Percentiles rank a stretch among this genome's conserved stretches.
phyloP scores from a whole-genome alignment of 352 stramenopile genomes.

The Phytophthora niederhauseri region DNA sequence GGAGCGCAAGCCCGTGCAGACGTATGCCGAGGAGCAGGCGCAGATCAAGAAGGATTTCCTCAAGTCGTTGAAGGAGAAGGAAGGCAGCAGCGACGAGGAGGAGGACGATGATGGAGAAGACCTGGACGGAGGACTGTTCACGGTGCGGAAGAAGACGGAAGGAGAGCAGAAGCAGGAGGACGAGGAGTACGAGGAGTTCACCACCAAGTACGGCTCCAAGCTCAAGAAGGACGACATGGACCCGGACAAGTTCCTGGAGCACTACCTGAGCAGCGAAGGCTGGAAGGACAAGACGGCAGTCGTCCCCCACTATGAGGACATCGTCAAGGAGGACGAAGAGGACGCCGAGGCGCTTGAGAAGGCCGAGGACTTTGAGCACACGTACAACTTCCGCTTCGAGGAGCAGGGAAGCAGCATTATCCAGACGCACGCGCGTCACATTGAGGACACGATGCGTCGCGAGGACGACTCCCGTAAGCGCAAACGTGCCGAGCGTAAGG shows the following conservation, averaged over 20 bases:
- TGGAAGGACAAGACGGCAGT: constrained; percentile 83
- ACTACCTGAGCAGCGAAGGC: constrained; percentile 79
- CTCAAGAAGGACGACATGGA: constrained; percentile 68
- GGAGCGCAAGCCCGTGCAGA: constrained; percentile 39
- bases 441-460: constrained; percentile 93
- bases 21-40: constrained; percentile 74
- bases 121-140: constrained; percentile 76
- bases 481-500: constrained; percentile 94
- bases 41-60: constrained; percentile 77
- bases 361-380: constrained; percentile 97
- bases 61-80: constrained; percentile 49
- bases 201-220: constrained; percentile 68
- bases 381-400: constrained; percentile 99
- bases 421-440: constrained; percentile 79
- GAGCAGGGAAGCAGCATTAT: constrained; percentile 92
- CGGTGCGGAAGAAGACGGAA: constrained; percentile 67
- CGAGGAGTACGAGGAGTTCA: constrained; percentile 67
- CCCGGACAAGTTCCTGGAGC: constrained; percentile 76
- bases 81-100: constrained; percentile 35
- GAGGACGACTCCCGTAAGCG: constrained; percentile 97
- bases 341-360: constrained; percentile 94
- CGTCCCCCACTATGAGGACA: constrained; percentile 81
- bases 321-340: constrained; percentile 89
- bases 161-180: constrained; percentile 69
- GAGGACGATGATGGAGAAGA: constrained; percentile 80